These are phyloP conservation scores for Trichocladium uniseriatum DNA, from an alignment of 495 filamentous ascomycete genomes.

Conservation along the genomic window DNA sequence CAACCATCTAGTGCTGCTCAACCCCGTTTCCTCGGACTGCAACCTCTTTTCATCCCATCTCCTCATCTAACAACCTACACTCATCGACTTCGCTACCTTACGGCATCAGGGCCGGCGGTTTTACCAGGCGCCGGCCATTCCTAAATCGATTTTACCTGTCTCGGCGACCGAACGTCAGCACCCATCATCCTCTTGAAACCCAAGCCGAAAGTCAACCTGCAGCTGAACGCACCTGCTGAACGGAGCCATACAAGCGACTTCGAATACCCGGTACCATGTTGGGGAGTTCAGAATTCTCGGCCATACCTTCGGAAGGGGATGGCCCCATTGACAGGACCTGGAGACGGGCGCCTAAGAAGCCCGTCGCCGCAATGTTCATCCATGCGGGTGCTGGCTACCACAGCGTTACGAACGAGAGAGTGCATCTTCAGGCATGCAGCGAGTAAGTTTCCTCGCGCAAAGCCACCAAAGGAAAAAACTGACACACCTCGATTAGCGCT, in stretches of 20 bases:
- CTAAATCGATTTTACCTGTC: not conserved
- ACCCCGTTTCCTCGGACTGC: not conserved
- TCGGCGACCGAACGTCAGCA: not conserved
- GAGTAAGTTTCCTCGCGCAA: constrained; percentile 51
- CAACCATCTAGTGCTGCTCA: too few species aligned
- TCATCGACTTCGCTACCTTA: not conserved
- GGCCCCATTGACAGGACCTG: constrained; percentile 18
- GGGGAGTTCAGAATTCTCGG: not conserved
- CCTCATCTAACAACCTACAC: not conserved
- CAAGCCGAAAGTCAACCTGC: too few species aligned
- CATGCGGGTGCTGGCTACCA: constrained; percentile 97
- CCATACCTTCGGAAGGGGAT: constrained; percentile 12
- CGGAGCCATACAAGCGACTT: not conserved
- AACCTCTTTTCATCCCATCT: not conserved
- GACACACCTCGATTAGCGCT: constrained; percentile 47
- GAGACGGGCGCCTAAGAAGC: constrained; percentile 11
- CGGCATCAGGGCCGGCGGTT: not conserved
- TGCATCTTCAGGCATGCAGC: constrained; percentile 76
- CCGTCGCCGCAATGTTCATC: constrained; percentile 68
- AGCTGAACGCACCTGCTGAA: too few species aligned
- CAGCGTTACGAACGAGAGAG: constrained; percentile 67
- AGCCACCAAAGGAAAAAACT: not conserved
- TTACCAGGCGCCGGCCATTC: not conserved
- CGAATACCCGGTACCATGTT: constrained; percentile 1
- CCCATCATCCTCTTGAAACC: too few species aligned